phyloP scores from a whole-genome alignment of 345 rosid genomes.

The Triadica sebifera region DNA sequence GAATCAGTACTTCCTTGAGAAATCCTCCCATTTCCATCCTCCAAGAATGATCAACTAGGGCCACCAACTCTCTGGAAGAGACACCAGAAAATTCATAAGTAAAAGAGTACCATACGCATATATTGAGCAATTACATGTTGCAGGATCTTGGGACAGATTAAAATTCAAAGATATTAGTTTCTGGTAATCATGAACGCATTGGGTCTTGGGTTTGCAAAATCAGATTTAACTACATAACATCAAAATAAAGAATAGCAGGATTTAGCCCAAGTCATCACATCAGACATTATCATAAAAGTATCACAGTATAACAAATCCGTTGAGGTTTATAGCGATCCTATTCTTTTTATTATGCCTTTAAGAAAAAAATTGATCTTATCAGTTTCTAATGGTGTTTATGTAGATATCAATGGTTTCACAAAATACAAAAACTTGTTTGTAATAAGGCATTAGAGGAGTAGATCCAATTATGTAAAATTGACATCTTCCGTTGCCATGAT shows the following conservation, averaged over 20 bases:
- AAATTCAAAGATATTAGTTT: slow-evolving; percentile 13
- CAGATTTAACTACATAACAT: slow-evolving; percentile 7
- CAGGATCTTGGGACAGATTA: neutral
- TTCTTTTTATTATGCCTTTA: neutral
- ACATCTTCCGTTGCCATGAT: neutral
- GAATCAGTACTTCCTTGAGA: slow-evolving; percentile 53
- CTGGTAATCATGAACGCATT: slow-evolving; percentile 8
- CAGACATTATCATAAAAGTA: neutral
- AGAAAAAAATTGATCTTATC: neutral
- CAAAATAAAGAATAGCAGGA: slow-evolving; percentile 6
- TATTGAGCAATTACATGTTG: slow-evolving; percentile 13
- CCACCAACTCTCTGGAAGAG: slow-evolving; percentile 59
- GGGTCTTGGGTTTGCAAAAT: neutral
- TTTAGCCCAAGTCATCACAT: neutral
- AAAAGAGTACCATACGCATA: slow-evolving; percentile 5
- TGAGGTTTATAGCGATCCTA: neutral
- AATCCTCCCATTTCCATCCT: slow-evolving; percentile 90
- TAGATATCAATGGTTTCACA: neutral
- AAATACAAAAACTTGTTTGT: neutral
- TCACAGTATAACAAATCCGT: neutral
- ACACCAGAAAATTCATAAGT: slow-evolving; percentile 9
- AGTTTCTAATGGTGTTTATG: neutral
- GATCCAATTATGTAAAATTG: neutral
- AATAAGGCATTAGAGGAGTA: neutral
- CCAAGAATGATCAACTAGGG: slow-evolving; percentile 83